phyloP scores from a whole-genome alignment of 2,329 filamentous ascomycete genomes.

The Penicillium sp. region DNA sequence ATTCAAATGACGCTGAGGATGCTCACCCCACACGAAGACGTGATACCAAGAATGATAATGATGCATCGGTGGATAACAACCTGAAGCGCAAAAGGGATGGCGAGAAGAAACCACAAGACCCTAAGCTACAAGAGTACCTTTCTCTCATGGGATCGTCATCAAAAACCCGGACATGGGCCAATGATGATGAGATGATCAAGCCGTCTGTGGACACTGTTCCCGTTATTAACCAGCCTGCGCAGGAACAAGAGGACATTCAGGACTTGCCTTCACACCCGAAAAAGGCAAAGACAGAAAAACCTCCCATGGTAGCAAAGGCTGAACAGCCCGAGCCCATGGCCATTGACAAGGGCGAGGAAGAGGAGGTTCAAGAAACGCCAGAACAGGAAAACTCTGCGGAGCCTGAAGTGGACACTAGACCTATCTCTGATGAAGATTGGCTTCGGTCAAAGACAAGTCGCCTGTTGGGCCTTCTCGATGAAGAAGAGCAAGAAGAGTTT shows the following conservation, averaged over 20 bases:
- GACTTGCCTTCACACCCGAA: constrained; percentile 43
- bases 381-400: constrained; percentile 20
- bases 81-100: constrained; percentile 42
- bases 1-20: constrained; percentile 32
- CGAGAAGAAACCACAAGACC: constrained; percentile 65
- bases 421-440: constrained; percentile 79
- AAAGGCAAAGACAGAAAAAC: constrained; percentile 53
- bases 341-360: constrained; percentile 20
- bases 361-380: constrained; percentile 14
- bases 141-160: constrained; percentile 72
- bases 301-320: constrained; percentile 24
- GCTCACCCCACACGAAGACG: constrained; percentile 22
- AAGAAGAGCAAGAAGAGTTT: constrained; percentile 49
- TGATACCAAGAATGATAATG: constrained; percentile 17
- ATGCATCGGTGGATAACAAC: constrained; percentile 22
- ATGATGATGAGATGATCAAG: constrained; percentile 46
- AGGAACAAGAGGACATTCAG: constrained; percentile 19
- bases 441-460: constrained; percentile 83
- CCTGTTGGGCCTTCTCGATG: constrained; percentile 77
- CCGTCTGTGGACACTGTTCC: constrained; percentile 18
- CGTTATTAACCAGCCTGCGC: constrained; percentile 19
- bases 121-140: constrained; percentile 82
- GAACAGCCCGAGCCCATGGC: constrained; percentile 23
- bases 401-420: constrained; percentile 29
- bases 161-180: constrained; percentile 62